Conservation (phyloP, 768 basidiomycete genomes). For the Hemileccinum impolitum region DNA sequence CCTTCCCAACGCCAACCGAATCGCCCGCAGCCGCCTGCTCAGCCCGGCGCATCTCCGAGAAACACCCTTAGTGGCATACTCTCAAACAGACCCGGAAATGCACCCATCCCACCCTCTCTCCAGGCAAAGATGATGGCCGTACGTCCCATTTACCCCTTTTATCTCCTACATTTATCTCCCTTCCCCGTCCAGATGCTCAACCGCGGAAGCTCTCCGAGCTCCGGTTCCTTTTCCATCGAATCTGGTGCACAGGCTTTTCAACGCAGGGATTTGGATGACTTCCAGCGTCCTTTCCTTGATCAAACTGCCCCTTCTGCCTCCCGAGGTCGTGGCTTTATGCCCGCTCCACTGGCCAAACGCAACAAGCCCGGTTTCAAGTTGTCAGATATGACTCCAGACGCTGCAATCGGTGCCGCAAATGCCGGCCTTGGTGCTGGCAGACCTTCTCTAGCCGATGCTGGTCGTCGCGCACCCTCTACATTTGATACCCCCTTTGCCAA, state of each 20-base stretch:
- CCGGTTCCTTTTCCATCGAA: constrained; percentile 36
- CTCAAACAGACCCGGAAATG: constrained; percentile 41
- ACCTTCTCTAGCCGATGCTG: constrained; percentile 45
- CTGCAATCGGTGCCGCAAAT: constrained; percentile 53
- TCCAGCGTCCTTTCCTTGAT: constrained; percentile 28
- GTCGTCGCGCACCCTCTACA: constrained; percentile 35
- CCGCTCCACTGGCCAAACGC: constrained; percentile 41
- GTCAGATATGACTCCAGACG: constrained; percentile 54
- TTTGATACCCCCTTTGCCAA: constrained; percentile 84
- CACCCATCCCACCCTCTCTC: constrained; percentile 82
- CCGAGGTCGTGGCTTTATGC: constrained; percentile 31
- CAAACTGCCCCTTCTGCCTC: constrained; percentile 29
- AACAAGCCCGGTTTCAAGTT: constrained; percentile 57
- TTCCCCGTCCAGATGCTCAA: constrained; percentile 43
- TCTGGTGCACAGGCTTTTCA: constrained; percentile 42
- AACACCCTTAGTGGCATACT: constrained; percentile 42
- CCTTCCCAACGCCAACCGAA: constrained; percentile 7
- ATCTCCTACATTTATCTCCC: constrained; percentile 12
- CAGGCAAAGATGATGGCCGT: constrained; percentile 95
- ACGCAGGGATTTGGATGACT: constrained; percentile 32
- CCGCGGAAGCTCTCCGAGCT: constrained; percentile 30
- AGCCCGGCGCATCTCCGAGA: constrained; percentile 15
- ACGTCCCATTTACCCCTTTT: constrained; percentile 23
- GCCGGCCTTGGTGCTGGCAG: constrained; percentile 72
- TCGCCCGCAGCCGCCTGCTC: constrained; percentile 17